Conservation (phyloP, 306 rosid genomes). For the Citrullus colocynthis region DNA sequence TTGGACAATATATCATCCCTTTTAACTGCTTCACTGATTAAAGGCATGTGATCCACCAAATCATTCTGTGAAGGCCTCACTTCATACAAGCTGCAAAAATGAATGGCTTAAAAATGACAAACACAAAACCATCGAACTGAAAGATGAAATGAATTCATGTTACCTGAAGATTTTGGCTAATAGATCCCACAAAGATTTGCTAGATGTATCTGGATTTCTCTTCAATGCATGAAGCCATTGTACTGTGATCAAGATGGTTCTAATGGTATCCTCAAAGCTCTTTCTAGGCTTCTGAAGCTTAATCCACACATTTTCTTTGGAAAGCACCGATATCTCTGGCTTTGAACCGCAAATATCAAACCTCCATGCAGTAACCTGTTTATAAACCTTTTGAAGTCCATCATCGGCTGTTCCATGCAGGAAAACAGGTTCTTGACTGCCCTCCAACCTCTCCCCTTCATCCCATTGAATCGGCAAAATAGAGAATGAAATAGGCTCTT, state of each 20-base stretch:
- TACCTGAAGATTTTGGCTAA: conserved; percentile 63
- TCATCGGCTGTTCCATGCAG: conserved; percentile 48
- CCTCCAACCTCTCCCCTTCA: conserved; percentile 23
- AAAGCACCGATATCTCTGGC: conserved; percentile 62
- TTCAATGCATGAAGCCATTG: conserved; percentile 41
- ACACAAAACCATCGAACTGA: neutral
- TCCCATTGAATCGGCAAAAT: conserved; percentile 62
- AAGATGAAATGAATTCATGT: neutral
- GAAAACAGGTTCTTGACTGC: conserved; percentile 24
- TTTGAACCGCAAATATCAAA: conserved; percentile 42
- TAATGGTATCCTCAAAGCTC: conserved; percentile 47
- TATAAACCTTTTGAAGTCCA: conserved; percentile 51
- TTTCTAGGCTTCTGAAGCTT: conserved; percentile 72
- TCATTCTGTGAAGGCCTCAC: conserved; percentile 34
- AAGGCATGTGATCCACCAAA: conserved; percentile 20
- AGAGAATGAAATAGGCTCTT: conserved; percentile 46
- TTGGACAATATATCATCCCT: conserved; percentile 24
- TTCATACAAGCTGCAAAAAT: conserved; percentile 42
- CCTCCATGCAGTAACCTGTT: conserved; percentile 64
- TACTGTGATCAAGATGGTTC: conserved; percentile 50
- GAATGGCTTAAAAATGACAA: neutral
- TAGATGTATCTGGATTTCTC: conserved; percentile 43
- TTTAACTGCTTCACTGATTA: conserved; percentile 29
- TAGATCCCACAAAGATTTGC: conserved; percentile 61
- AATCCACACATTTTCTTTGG: conserved; percentile 52